phyloP scores from a whole-genome alignment of 805 yeast genomes.

The Nematodospora valgi region DNA sequence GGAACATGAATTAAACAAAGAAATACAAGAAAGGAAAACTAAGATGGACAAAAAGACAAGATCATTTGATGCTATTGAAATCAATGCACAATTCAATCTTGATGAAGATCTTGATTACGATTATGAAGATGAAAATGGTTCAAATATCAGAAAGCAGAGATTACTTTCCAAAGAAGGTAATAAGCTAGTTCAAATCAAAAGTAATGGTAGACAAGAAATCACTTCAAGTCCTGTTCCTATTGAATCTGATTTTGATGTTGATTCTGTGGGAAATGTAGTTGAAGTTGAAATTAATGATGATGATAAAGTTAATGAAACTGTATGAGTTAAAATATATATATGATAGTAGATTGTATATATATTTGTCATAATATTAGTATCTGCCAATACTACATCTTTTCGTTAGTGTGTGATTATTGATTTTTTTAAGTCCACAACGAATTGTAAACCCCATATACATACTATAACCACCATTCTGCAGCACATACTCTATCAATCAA shows the following conservation, averaged over 20 bases:
- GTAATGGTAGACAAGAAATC: conserved; percentile 19
- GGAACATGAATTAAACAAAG: conserved; percentile 8
- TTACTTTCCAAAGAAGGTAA: conserved; percentile 21
- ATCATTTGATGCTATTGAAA: conserved; percentile 2
- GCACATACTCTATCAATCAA: too few relatives aligned
- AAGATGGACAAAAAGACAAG: conserved; percentile 1
- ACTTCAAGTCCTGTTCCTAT: conserved; percentile 18
- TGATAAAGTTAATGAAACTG: not conserved
- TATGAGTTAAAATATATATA: too few relatives aligned
- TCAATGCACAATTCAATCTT: conserved; percentile 4
- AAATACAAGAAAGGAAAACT: conserved; percentile 1
- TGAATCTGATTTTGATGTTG: conserved; percentile 4
- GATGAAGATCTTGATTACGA: conserved; percentile 5
- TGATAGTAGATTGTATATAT: too few relatives aligned
- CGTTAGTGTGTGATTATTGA: too few relatives aligned
- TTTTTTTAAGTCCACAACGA: too few relatives aligned
- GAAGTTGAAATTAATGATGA: conserved; percentile 1
- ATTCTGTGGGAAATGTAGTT: conserved; percentile 1
- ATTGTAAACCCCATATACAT: too few relatives aligned
- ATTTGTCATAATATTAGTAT: too few relatives aligned
- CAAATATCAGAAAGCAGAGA: conserved; percentile 21
- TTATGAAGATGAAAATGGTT: conserved; percentile 7
- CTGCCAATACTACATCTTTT: too few relatives aligned
- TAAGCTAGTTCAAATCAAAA: conserved; percentile 22
- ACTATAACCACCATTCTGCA: too few relatives aligned